A percentile compares a stretch with the other conserved stretches of the same genome.
phyloP scores from a whole-genome alignment of 306 rosid genomes.

The Pueraria montana region DNA sequence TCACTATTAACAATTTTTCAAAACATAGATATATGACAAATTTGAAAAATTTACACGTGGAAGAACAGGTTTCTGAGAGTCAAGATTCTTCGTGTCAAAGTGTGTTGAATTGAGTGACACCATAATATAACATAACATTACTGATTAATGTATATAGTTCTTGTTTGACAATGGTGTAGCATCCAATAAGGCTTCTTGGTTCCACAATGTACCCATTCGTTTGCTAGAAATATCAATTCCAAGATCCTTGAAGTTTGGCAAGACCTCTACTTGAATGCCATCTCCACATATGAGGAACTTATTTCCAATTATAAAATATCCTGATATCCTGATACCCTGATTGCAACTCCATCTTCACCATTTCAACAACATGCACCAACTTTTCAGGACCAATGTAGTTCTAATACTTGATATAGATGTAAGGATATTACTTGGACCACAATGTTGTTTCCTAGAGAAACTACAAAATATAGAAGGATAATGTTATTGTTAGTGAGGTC shows the following conservation, averaged over 20 bases:
- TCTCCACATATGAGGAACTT: constrained; percentile 98
- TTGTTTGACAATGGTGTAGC: constrained; percentile 79
- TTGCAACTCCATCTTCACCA: constrained; percentile 83
- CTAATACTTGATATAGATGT: constrained; percentile 68
- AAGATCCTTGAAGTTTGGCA: constrained; percentile 90
- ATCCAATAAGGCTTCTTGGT: constrained; percentile 79
- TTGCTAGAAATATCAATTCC: constrained; percentile 74
- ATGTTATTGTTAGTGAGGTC: constrained; percentile 5
- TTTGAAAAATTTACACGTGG: constrained; percentile 25
- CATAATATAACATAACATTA: constrained; percentile 29
- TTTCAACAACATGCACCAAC: constrained; percentile 92
- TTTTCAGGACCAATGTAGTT: constrained; percentile 81
- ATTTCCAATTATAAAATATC: constrained; percentile 86
- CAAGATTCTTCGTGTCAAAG: background rate
- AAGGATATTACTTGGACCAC: constrained; percentile 72
- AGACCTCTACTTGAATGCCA: constrained; percentile 92
- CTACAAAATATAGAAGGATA: constrained; percentile 50
- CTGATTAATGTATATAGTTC: constrained; percentile 82
- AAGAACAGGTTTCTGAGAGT: background rate
- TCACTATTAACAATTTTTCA: constrained; percentile 34
- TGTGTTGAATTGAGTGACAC: background rate
- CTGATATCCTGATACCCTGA: constrained; percentile 91
- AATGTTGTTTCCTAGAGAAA: constrained; percentile 78
- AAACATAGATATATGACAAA: background rate
- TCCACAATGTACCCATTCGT: constrained; percentile 89